Evolutionary conservation across 2,329 filamentous ascomycete genomes (phyloP), one percentile per base, ranked within the genome.

Genomic region (Cladophialophora immunda): DNA sequence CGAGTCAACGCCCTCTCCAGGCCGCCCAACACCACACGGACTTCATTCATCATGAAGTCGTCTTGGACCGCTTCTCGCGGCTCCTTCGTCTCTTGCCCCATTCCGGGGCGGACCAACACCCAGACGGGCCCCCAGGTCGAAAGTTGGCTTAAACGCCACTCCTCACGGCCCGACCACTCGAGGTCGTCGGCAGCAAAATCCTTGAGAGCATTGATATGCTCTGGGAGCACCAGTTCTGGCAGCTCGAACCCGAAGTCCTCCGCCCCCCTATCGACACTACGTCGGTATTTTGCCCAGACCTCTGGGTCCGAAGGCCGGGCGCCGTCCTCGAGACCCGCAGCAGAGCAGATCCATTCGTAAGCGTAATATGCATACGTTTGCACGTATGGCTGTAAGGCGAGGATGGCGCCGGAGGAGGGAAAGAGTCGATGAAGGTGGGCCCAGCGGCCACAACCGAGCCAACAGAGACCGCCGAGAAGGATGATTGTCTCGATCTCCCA

Each of bases 401-500:
- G 27, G 32, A 66, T 61, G 7, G 38, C 30, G n/a, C 36, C 41
- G 19, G 67, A 68, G 4, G 7, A 32, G 8, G 63, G 67, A 53
- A 66, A 68, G 22, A 64, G 59, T 15, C 47, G 60, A 34, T 66
- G 57, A 15, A 68, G 59, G 30, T 66, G 41, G 2, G 59, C 67
- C 67, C 67, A 68, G 15, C 67, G 63, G 25, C 52, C 55, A 58
- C 67, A 56, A 15, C 50, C 63, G n/a, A 30, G 53, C 22, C 50
- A 50, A 38, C 60, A 63, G 45, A 68, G 59, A 34, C 30, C 3
- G 6, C 64, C 57, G 25, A 68, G 64, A 22, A 30, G n/a, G 9
- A 30, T 15, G 22, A 66, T 36, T 30, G 38, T 50, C 29, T 58
- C 55, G 11, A 60, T 13, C 47, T 64, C 50, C 54, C 47, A 58